phyloP scores from a whole-genome alignment of 306 rosid species.

The Gastrolobium villosum region DNA sequence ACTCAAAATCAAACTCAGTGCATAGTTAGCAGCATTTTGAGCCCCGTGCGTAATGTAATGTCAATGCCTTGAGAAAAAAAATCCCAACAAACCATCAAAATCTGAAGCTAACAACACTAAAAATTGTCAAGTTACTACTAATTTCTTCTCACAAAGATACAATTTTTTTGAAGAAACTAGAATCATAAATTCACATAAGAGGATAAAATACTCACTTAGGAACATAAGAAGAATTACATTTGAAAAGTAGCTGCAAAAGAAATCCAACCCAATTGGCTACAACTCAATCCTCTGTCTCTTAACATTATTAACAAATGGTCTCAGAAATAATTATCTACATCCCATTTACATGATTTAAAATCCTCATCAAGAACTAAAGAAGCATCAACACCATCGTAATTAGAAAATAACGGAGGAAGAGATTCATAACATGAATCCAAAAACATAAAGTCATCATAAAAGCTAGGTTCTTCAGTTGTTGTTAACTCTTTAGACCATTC shows the following conservation, averaged over 20 bases:
- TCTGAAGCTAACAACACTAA: not conserved
- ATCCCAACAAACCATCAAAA: slow-evolving; percentile 21
- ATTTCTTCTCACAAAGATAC: slow-evolving; percentile 9
- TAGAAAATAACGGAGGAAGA: slow-evolving; percentile 35
- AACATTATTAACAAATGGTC: not conserved
- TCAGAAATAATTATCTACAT: slow-evolving; percentile 67
- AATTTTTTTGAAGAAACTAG: not conserved
- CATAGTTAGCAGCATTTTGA: slow-evolving; percentile 24
- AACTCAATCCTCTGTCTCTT: not conserved
- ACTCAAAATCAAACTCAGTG: slow-evolving; percentile 10
- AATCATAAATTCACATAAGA: not conserved
- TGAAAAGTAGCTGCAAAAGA: no score
- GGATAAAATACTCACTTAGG: not conserved
- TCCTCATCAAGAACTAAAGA: slow-evolving; percentile 52
- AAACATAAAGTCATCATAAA: not conserved
- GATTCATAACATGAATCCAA: slow-evolving; percentile 39
- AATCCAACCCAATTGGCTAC: not conserved
- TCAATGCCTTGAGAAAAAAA: not conserved
- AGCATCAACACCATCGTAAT: slow-evolving; percentile 46
- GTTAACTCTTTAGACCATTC: slow-evolving; percentile 6
- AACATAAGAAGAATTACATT: not conserved
- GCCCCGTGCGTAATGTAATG: not conserved
- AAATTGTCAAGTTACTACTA: not conserved
- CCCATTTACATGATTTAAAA: slow-evolving; percentile 81
- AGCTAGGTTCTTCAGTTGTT: not conserved